Evolutionary conservation across 2,329 filamentous ascomycete species (phyloP).

Genomic region (Diplocarpon mali): DNA sequence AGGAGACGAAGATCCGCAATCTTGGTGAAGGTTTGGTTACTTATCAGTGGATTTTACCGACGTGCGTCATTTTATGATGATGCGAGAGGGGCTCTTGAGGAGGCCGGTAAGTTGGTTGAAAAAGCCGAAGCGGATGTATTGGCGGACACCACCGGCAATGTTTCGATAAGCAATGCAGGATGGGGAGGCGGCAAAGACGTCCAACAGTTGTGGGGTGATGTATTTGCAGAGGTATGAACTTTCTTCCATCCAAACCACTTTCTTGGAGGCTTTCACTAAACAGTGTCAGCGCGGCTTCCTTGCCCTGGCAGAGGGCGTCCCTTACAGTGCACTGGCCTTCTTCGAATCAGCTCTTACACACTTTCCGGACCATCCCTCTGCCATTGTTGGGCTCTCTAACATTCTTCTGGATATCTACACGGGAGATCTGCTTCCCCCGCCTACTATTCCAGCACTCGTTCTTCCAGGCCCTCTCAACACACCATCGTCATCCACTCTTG

Average conservation of each 20-base stretch:
- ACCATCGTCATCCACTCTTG: constrained; percentile 21
- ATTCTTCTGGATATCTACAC: constrained; percentile 80
- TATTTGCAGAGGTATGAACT: constrained; percentile 62
- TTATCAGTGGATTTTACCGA: constrained; percentile 80
- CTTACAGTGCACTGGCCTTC: constrained; percentile 59
- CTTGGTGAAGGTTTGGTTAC: constrained; percentile 76
- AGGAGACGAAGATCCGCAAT: constrained; percentile 39
- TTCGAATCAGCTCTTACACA: constrained; percentile 78
- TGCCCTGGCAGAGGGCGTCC: constrained; percentile 26
- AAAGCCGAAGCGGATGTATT: constrained; percentile 56
- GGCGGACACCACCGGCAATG: constrained; percentile 49
- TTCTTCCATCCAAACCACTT: not conserved
- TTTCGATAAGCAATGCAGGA: constrained; percentile 49
- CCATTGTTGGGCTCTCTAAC: constrained; percentile 72
- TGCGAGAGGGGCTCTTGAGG: constrained; percentile 64
- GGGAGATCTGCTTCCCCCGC: constrained; percentile 50
- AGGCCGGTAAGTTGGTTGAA: constrained; percentile 69
- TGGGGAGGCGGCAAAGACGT: constrained; percentile 77
- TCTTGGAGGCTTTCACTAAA: constrained; percentile 14
- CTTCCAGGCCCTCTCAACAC: constrained; percentile 17
- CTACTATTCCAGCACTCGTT: constrained; percentile 32
- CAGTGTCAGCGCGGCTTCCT: constrained; percentile 23
- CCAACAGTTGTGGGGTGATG: constrained; percentile 75
- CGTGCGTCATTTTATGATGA: constrained; percentile 73
- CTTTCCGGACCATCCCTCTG: constrained; percentile 66